Conservation (phyloP, 306 rosid species). For the Quercus alba region DNA sequence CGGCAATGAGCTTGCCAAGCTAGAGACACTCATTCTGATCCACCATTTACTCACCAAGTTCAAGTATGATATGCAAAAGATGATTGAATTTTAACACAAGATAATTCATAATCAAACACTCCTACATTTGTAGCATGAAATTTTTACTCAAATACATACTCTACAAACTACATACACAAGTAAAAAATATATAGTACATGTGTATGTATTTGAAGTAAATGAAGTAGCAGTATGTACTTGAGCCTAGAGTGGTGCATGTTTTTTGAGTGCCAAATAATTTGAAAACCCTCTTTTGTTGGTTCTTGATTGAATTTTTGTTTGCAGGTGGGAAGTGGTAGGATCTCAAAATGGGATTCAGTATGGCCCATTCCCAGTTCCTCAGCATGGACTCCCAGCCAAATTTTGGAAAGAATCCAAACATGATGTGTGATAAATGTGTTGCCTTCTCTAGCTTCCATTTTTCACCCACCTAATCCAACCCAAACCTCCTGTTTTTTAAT, state of each 20-base stretch:
- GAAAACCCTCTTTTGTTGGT: not conserved
- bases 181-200: no score
- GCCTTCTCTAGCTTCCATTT: slow-evolving; percentile 20
- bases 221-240: not conserved
- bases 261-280: not conserved
- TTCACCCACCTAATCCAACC: slow-evolving; percentile 13
- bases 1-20: slow-evolving; percentile 85
- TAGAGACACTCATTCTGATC: slow-evolving; percentile 66
- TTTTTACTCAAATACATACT: no score
- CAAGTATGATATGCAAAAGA: slow-evolving; percentile 35
- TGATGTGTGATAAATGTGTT: slow-evolving; percentile 14
- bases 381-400: slow-evolving; percentile 74
- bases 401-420: slow-evolving; percentile 49
- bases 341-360: slow-evolving; percentile 62
- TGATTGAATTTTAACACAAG: not conserved
- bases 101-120: no score
- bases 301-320: slow-evolving; percentile 13
- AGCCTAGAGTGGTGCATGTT: not conserved
- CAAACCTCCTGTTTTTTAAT: slow-evolving; percentile 31
- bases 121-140: no score
- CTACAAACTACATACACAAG: no score
- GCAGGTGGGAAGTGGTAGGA: slow-evolving; percentile 86
- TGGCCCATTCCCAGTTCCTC: slow-evolving; percentile 89
- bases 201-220: not conserved
- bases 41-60: slow-evolving; percentile 71